Percentiles rank a stretch among this genome's conserved stretches.
Conservation (phyloP, 495 filamentous ascomycete species). For the Staphylotrichum tortipilum region DNA sequence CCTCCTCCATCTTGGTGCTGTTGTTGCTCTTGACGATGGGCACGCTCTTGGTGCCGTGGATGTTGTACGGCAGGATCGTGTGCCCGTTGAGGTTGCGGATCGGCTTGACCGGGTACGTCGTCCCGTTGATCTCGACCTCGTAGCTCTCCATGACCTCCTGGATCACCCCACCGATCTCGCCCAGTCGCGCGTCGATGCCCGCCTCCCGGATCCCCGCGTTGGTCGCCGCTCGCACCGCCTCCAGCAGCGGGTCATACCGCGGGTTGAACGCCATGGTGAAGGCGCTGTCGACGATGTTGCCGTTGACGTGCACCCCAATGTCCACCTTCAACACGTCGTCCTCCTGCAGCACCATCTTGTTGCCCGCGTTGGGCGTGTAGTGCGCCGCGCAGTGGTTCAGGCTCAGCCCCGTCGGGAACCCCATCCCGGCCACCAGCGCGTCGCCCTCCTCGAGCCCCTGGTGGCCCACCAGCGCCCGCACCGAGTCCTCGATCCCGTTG, state of each 20-base stretch:
- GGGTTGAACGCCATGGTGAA: constrained; percentile 87
- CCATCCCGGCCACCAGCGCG: constrained; percentile 70
- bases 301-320: constrained; percentile 85
- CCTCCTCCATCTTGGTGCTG: constrained; percentile 88
- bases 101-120: constrained; percentile 70
- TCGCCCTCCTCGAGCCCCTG: constrained; percentile 72
- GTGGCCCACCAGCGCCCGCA: constrained; percentile 71
- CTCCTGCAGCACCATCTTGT: constrained; percentile 70
- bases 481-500: constrained; percentile 76
- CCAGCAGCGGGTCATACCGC: constrained; percentile 73
- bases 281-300: constrained; percentile 84
- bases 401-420: constrained; percentile 79
- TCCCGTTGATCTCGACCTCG: constrained; percentile 70
- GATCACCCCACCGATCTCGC: constrained; percentile 66
- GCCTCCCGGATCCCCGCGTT: constrained; percentile 80
- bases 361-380: constrained; percentile 86
- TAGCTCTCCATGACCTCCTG: constrained; percentile 89
- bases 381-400: constrained; percentile 85
- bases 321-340: constrained; percentile 91
- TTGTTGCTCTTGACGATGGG: constrained; percentile 79
- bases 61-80: constrained; percentile 75
- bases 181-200: constrained; percentile 71
- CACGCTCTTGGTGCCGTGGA: constrained; percentile 82
- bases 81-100: constrained; percentile 88
- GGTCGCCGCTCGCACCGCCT: constrained; percentile 76